phyloP scores from a whole-genome alignment of 2,329 filamentous ascomycete genomes.

The Beauveria varroae region DNA sequence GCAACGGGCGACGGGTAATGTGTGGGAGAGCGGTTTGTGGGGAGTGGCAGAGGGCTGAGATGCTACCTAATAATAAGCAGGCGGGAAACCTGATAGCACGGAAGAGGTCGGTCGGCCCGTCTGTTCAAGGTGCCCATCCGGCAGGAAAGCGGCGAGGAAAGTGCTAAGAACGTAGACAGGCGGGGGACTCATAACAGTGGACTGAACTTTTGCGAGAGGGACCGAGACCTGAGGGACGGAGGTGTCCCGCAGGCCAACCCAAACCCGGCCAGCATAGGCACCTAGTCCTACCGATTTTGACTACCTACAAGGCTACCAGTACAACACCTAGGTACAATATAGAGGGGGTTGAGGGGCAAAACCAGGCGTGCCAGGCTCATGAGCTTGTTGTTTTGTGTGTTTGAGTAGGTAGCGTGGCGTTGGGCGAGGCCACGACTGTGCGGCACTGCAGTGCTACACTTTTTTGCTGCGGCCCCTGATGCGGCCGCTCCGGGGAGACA shows the following conservation, averaged over 20 bases:
- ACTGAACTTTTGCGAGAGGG: background rate
- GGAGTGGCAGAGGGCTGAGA: background rate
- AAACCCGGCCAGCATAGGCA: too few relatives aligned
- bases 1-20: background rate
- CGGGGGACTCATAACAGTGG: background rate
- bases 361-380: background rate
- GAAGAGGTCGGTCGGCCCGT: background rate
- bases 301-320: background rate
- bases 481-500: background rate
- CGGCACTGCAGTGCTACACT: background rate
- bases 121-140: background rate
- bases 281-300: too few relatives aligned
- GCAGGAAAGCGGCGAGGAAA: background rate
- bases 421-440: background rate
- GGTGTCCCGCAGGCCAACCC: too few relatives aligned
- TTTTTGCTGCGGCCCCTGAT: background rate
- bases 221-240: too few relatives aligned
- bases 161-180: background rate
- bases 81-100: background rate
- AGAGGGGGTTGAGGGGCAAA: background rate
- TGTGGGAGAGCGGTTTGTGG: conserved; percentile 6
- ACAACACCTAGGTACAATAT: background rate
- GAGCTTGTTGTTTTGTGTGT: background rate
- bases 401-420: background rate
- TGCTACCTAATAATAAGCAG: background rate